Evolutionary conservation across 108 stramenopile genomes (phyloP).

Genomic region (Cylindrotheca fusiformis): DNA sequence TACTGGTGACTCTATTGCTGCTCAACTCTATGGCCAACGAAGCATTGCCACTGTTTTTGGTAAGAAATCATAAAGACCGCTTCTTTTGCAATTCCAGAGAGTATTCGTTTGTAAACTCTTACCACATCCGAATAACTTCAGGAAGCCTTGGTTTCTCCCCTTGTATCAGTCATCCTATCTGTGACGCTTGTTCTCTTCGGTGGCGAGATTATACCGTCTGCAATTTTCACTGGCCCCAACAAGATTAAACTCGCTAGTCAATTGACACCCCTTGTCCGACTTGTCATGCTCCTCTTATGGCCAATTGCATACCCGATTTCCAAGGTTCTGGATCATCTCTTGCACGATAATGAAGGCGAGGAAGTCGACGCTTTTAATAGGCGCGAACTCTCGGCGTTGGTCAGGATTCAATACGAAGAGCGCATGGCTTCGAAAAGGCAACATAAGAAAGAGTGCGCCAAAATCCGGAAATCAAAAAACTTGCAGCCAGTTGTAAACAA

Average conservation of each 20-base stretch:
- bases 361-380: conserved; percentile 42
- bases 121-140: not conserved
- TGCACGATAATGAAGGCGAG: conserved; percentile 40
- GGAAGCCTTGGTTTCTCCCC: conserved; percentile 81
- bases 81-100: no score
- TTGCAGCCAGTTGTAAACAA: not conserved
- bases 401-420: conserved; percentile 81
- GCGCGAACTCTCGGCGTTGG: conserved; percentile 69
- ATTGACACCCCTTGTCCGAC: conserved; percentile 75
- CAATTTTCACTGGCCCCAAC: conserved; percentile 91
- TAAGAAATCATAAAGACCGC: not conserved
- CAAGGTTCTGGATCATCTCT: conserved; percentile 65
- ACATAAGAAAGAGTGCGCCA: conserved; percentile 22
- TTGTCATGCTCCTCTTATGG: conserved; percentile 71
- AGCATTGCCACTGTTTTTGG: conserved; percentile 91
- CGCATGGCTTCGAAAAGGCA: conserved; percentile 44
- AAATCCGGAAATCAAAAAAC: not conserved
- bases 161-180: conserved; percentile 81
- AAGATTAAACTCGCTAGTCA: conserved; percentile 77
- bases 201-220: conserved; percentile 82
- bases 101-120: no score
- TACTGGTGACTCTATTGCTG: conserved; percentile 93
- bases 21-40: conserved; percentile 92
- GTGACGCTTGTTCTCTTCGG: conserved; percentile 89
- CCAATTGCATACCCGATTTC: conserved; percentile 92